Conservation (phyloP, 176 grass and related monocot genomes). For the Paspalum notatum region DNA sequence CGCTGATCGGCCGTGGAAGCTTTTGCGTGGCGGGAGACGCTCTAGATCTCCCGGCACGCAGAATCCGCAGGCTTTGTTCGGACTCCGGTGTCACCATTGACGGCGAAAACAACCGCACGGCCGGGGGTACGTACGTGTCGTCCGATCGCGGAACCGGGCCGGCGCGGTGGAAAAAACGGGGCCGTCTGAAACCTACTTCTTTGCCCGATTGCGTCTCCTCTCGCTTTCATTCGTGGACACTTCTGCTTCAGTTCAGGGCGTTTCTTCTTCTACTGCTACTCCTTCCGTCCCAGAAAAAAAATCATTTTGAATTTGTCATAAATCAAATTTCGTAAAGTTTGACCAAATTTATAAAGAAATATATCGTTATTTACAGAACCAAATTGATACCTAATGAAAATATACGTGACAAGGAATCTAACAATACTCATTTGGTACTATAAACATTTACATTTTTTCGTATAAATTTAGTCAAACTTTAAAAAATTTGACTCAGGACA, state of each 20-base stretch:
- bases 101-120: constrained; percentile 22
- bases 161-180: neutral
- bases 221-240: constrained; percentile 1
- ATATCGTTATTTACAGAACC: too few species aligned
- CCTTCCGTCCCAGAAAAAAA: too few species aligned
- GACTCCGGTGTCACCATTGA: constrained; percentile 2
- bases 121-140: neutral
- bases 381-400: too few species aligned
- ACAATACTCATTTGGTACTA: too few species aligned
- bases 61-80: constrained; percentile 24
- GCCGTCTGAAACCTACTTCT: constrained; percentile 12
- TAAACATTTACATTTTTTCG: too few species aligned
- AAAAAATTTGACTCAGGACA: too few species aligned
- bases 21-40: constrained; percentile 19
- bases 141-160: neutral
- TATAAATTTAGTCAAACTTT: too few species aligned
- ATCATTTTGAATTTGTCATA: too few species aligned
- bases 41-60: neutral
- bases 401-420: too few species aligned
- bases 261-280: too few species aligned
- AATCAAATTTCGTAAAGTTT: too few species aligned
- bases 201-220: neutral
- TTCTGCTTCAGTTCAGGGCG: neutral
- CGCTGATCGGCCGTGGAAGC: neutral
- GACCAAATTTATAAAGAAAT: too few species aligned